These are phyloP conservation scores for Leavenworthia alabamica DNA, from an alignment of 345 rosid genomes.

Conservation along the genomic window DNA sequence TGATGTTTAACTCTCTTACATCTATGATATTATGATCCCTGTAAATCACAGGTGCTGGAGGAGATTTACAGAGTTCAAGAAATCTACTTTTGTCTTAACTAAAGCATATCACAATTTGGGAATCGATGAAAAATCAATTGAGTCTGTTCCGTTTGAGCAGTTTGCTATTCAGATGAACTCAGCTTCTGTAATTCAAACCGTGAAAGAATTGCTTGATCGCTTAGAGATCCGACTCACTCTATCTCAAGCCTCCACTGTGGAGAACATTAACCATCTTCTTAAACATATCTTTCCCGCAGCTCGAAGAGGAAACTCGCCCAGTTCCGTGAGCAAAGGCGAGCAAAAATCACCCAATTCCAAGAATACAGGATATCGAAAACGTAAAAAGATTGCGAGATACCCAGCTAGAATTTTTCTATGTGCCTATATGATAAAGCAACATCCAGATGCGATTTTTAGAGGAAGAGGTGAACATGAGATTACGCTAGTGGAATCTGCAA, in stretches of 20 bases:
- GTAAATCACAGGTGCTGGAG: conserved; percentile 68
- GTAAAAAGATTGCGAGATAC: conserved; percentile 50
- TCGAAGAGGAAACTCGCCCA: conserved; percentile 47
- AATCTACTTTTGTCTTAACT: conserved; percentile 59
- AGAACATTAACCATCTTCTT: conserved; percentile 78
- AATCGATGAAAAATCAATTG: conserved; percentile 42
- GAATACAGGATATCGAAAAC: conserved; percentile 35
- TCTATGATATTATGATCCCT: neutral
- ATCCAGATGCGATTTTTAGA: conserved; percentile 88
- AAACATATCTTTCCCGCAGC: conserved; percentile 61
- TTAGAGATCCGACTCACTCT: conserved; percentile 60
- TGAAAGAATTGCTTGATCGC: conserved; percentile 67
- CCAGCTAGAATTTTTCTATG: conserved; percentile 79
- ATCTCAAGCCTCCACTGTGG: conserved; percentile 32
- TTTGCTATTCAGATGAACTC: conserved; percentile 75
- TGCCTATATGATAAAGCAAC: conserved; percentile 91
- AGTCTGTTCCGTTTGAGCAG: conserved; percentile 74
- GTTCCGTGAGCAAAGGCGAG: conserved; percentile 45
- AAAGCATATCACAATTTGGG: conserved; percentile 55
- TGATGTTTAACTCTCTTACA: neutral
- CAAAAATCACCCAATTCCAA: conserved; percentile 36
- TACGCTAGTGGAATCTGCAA: conserved; percentile 66
- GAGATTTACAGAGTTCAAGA: conserved; percentile 50
- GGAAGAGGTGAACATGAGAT: conserved; percentile 78
- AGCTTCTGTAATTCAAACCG: conserved; percentile 48